phyloP scores from a whole-genome alignment of 192 early-diverging fungal genomes.

The Rhizophagus prolifer region DNA sequence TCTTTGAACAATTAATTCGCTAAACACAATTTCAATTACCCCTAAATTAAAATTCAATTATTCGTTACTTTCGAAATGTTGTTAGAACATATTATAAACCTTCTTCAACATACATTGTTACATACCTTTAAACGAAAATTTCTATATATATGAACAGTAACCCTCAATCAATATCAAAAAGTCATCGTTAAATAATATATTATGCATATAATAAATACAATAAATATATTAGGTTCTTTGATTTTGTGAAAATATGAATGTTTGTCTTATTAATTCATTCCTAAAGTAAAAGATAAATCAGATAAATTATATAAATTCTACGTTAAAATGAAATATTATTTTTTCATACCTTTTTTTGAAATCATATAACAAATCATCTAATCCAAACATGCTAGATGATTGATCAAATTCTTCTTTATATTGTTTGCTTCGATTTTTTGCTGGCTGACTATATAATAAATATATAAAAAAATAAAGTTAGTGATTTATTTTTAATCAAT shows the following conservation, averaged over 20 bases:
- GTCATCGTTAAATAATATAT: too few species aligned
- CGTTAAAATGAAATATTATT: too few species aligned
- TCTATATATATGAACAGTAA: too few species aligned
- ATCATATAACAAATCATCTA: slow-evolving; percentile 35
- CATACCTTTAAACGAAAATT: too few species aligned
- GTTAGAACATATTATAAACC: too few species aligned
- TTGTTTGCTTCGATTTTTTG: background rate
- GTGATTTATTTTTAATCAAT: background rate
- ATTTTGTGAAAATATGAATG: background rate
- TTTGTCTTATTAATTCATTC: background rate
- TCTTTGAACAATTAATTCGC: too few species aligned
- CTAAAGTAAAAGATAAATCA: background rate
- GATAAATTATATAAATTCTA: background rate
- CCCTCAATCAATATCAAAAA: too few species aligned
- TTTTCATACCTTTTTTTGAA: slow-evolving; percentile 33
- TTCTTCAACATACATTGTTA: too few species aligned
- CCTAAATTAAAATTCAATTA: too few species aligned
- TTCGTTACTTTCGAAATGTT: too few species aligned
- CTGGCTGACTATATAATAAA: slow-evolving; percentile 15
- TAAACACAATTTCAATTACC: too few species aligned
- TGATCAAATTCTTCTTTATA: slow-evolving; percentile 26
- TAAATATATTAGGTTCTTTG: background rate
- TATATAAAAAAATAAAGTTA: slow-evolving; percentile 3
- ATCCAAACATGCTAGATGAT: slow-evolving; percentile 28
- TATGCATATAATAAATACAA: too few species aligned